Conservation (phyloP, 2,329 filamentous ascomycete species). For the Diaporthe velutina region DNA sequence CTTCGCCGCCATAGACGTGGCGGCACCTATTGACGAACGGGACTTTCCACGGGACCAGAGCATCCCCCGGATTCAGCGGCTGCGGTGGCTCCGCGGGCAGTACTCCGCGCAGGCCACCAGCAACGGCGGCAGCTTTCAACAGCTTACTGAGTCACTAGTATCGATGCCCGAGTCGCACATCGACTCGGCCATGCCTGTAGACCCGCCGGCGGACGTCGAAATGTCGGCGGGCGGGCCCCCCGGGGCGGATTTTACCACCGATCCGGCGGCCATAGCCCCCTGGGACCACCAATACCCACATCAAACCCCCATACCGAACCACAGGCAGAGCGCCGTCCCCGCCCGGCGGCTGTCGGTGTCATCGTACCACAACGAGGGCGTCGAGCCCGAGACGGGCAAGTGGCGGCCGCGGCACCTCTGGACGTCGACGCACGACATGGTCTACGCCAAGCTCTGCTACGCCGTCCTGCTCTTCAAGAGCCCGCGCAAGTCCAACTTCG, state of each 20-base stretch:
- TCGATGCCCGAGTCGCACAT: slow-evolving; percentile 16
- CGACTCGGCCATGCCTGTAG: slow-evolving; percentile 20
- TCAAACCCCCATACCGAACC: background rate
- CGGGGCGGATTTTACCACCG: slow-evolving; percentile 15
- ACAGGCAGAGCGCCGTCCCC: background rate
- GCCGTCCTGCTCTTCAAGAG: slow-evolving; percentile 68
- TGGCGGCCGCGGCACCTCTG: slow-evolving; percentile 69
- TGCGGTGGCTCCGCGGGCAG: slow-evolving; percentile 63
- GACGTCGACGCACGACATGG: slow-evolving; percentile 68
- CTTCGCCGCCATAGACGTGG: slow-evolving; percentile 80
- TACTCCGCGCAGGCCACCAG: slow-evolving; percentile 45
- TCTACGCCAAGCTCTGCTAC: slow-evolving; percentile 72
- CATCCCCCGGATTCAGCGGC: slow-evolving; percentile 68
- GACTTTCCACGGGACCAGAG: slow-evolving; percentile 73
- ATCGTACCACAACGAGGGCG: slow-evolving; percentile 58
- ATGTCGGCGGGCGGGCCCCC: slow-evolving; percentile 40
- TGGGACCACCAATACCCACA: slow-evolving; percentile 17
- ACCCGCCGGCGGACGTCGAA: slow-evolving; percentile 34
- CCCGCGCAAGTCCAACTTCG: slow-evolving; percentile 69
- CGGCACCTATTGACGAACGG: slow-evolving; percentile 78
- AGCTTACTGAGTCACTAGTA: slow-evolving; percentile 41
- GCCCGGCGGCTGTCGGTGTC: slow-evolving; percentile 58
- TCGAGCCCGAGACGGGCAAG: slow-evolving; percentile 65
- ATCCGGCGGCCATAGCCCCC: slow-evolving; percentile 27
- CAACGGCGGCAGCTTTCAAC: slow-evolving; percentile 42